Evolutionary conservation across 2,329 filamentous ascomycete genomes (phyloP), one percentile per base, ranked within the genome.

Genomic region (Pseudohalonectria lignicola): DNA sequence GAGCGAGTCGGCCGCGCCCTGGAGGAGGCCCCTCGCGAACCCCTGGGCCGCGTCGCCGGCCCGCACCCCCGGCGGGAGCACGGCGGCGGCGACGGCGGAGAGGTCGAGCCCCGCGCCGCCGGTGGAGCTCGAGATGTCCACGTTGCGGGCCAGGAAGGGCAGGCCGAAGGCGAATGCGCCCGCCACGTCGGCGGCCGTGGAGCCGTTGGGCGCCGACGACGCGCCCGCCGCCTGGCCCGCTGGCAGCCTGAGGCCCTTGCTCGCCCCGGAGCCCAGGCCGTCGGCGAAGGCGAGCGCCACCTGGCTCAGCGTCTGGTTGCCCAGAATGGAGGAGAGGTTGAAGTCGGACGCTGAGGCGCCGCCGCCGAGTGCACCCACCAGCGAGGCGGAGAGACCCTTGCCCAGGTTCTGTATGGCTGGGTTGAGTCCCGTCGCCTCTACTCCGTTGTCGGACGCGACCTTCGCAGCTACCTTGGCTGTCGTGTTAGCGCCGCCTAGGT

Each of bases 1-100:
- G 15, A 62, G 47, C 4, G 53, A 53, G 21, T 58, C 55, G 3
- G 51, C 51, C 0, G 52, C 54, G n/a, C 59, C 59, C 19, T 54
- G 50, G 1, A 62, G 26, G 2, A 62, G 43, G 0, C 59, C 59
- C 21, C 57, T 46, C 1, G 54, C 56, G 16, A 60, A 50, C 9
- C 58, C 59, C 38, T 55, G 53, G 5, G 55, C 57, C 1, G 55
- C 48, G n/a, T 45, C 48, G 12, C 48, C 43, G 3, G 58, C 19
- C 36, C 56, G 38, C 17, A 51, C 37, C 25, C 4, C 36, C 11
- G 28, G 28, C 17, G 12, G 8, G 17, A 38, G 29, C 5, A 8
- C 20, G 5, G 29, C 12, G 8, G 12, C 8, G 8, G 23, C 7
- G 8, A 12, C 23, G 12, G 23, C 8, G 23, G 8, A 15, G 9